Percentiles rank a stretch among this genome's conserved stretches.
Conservation (phyloP, 1,284 basidiomycete genomes). For the Volvariella surrecta region DNA sequence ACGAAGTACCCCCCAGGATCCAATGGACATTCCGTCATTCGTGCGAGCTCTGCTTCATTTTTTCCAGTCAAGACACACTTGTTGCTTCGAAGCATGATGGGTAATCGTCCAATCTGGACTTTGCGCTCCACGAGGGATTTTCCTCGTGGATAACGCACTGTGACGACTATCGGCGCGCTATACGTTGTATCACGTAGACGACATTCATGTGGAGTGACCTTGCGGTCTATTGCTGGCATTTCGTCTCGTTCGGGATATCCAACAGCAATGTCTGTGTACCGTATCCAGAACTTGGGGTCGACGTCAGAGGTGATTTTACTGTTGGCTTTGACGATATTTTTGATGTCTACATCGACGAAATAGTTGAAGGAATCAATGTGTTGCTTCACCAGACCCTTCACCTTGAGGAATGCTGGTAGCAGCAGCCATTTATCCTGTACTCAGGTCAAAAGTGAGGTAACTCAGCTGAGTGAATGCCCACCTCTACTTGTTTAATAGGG, state of each 20-base stretch:
- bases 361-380: conserved; percentile 99
- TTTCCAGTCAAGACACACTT: conserved; percentile 85
- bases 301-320: conserved; percentile 93
- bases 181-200: conserved; percentile 96
- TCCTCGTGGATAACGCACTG: conserved; percentile 93
- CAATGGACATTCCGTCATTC: conserved; percentile 94
- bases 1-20: conserved; percentile 99
- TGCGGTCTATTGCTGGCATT: conserved; percentile 70
- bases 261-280: conserved; percentile 93
- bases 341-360: conserved; percentile 96
- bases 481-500: conserved; percentile 74
- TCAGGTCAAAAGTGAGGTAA: too few relatives aligned
- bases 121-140: conserved; percentile 84
- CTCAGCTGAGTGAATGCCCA: conserved; percentile 20
- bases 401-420: conserved; percentile 89
- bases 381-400: conserved; percentile 98
- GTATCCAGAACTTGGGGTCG: conserved; percentile 95
- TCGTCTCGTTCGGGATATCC: conserved; percentile 89
- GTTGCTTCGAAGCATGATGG: conserved; percentile 96
- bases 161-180: conserved; percentile 89
- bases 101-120: conserved; percentile 87
- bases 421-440: conserved; percentile 94
- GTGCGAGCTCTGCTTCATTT: conserved; percentile 76
- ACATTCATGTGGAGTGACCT: conserved; percentile 96
- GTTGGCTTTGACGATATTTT: conserved; percentile 94